Evolutionary conservation across 1,284 basidiomycete species (phyloP).

Genomic region (Filobasidium uniguttulatum): DNA sequence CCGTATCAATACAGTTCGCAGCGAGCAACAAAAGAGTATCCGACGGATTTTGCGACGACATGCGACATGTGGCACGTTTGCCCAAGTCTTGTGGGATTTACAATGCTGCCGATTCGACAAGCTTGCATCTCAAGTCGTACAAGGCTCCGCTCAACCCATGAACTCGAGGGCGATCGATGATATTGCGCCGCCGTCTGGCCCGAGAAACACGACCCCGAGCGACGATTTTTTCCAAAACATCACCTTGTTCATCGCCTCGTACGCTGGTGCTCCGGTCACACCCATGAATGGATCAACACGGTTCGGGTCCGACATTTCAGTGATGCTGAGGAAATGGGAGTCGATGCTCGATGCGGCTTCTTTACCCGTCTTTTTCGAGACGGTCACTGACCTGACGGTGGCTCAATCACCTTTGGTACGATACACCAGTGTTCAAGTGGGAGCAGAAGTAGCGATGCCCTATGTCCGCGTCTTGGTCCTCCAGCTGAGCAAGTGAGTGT

Average conservation of each 20-base stretch:
- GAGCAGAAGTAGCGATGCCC: conserved; percentile 7
- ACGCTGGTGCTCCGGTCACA: not conserved
- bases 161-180: not conserved
- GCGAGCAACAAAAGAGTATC: conserved; percentile 11
- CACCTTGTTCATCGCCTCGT: not conserved
- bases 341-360: not conserved
- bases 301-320: not conserved
- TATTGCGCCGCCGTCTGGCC: not conserved
- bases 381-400: conserved; percentile 9
- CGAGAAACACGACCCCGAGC: not conserved
- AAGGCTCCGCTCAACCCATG: not conserved
- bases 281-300: not conserved
- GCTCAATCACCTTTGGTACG: conserved; percentile 5
- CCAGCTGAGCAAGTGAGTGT: conserved; percentile 1
- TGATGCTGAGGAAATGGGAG: not conserved
- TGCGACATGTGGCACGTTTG: not conserved
- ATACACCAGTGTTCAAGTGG: conserved; percentile 11
- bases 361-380: conserved; percentile 2
- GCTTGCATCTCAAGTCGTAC: conserved; percentile 7
- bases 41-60: conserved; percentile 1
- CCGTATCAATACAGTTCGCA: not conserved
- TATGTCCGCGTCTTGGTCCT: conserved; percentile 7
- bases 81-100: conserved; percentile 8
- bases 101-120: conserved; percentile 9
- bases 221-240: not conserved